Evolutionary conservation across 164 flowering plant genomes (phyloP).

Genomic region (Annona squamosa): DNA sequence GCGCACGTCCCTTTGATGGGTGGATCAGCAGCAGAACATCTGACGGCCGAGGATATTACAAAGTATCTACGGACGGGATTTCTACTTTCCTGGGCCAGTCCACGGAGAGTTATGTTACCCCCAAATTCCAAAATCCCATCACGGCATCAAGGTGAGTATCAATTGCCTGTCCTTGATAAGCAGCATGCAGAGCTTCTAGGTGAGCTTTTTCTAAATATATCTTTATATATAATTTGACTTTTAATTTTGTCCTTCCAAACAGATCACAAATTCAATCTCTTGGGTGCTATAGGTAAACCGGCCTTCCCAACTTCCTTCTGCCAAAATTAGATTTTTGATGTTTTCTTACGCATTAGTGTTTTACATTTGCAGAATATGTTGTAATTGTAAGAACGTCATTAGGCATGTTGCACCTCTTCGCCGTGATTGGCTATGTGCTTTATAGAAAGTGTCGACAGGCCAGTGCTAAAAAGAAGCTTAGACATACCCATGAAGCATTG

Average conservation of each 20-base stretch:
- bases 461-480: not conserved
- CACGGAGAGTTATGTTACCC: too few relatives aligned
- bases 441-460: not conserved
- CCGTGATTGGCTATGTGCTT: not conserved
- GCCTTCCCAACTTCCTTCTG: not conserved
- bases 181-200: too few relatives aligned
- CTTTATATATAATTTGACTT: not conserved
- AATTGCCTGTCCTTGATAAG: too few relatives aligned
- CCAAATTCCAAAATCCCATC: too few relatives aligned
- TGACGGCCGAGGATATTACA: not conserved
- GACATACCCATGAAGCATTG: not conserved
- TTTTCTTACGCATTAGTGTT: not conserved
- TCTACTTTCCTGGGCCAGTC: not conserved
- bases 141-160: too few relatives aligned
- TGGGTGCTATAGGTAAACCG: not conserved
- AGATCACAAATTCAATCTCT: not conserved
- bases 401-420: constrained; percentile 5
- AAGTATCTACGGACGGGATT: constrained; percentile 6
- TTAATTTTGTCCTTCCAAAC: not conserved
- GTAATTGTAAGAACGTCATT: constrained; percentile 2
- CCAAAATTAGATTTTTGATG: not conserved
- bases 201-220: too few relatives aligned
- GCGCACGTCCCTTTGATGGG: not conserved
- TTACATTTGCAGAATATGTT: not conserved
- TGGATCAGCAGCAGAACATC: not conserved